These are phyloP conservation scores for Plasmopara muralis DNA, from an alignment of 352 stramenopile genomes.

Conservation along the genomic window DNA sequence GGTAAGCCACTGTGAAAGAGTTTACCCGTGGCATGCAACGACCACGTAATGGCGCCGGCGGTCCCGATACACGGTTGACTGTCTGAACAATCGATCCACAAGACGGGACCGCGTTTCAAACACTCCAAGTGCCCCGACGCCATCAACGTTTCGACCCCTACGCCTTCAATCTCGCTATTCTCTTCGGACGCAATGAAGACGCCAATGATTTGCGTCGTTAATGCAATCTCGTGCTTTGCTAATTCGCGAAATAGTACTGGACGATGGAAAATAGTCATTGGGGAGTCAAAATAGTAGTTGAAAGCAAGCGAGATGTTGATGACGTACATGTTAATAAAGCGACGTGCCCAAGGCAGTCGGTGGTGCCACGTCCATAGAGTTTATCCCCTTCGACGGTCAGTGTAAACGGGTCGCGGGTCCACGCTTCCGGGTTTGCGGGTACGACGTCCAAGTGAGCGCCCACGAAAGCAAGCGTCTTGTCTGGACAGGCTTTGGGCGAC, in stretches of 20 bases:
- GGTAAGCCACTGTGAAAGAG: slow-evolving; percentile 89
- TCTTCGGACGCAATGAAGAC: slow-evolving; percentile 90
- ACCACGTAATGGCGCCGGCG: slow-evolving; percentile 82
- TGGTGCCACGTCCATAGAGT: slow-evolving; percentile 89
- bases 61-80: slow-evolving; percentile 90
- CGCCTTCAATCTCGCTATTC: slow-evolving; percentile 71
- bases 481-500: slow-evolving; percentile 29
- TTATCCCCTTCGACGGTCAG: slow-evolving; percentile 87
- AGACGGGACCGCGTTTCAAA: slow-evolving; percentile 88
- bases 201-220: slow-evolving; percentile 74
- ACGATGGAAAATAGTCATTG: neutral
- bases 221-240: slow-evolving; percentile 63
- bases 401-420: slow-evolving; percentile 85
- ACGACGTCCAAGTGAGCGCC: slow-evolving; percentile 91
- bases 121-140: slow-evolving; percentile 87
- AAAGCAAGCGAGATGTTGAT: neutral
- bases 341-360: slow-evolving; percentile 90
- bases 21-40: slow-evolving; percentile 86
- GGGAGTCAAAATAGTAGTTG: neutral
- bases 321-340: slow-evolving; percentile 78
- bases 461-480: slow-evolving; percentile 83
- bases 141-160: slow-evolving; percentile 87
- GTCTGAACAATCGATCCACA: slow-evolving; percentile 91
- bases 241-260: slow-evolving; percentile 59
- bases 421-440: slow-evolving; percentile 87